Conservation (phyloP, 352 stramenopile genomes). For the Lagenidium giganteum region DNA sequence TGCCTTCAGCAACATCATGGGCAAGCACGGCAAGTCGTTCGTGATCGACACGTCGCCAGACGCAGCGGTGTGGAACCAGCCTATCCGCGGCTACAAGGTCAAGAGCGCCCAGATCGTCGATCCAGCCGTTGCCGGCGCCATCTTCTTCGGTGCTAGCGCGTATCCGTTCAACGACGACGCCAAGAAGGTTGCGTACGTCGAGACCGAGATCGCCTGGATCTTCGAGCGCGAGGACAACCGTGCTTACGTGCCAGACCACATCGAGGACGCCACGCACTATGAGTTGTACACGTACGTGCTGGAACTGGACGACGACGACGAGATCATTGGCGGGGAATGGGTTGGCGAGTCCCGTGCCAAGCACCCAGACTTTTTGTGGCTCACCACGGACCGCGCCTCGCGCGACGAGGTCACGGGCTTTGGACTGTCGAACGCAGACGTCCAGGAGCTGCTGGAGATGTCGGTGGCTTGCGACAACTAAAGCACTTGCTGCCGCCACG, state of each 20-base stretch:
- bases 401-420: background rate
- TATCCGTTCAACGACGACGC: conserved; percentile 70
- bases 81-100: conserved; percentile 5
- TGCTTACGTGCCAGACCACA: conserved; percentile 37
- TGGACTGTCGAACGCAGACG: too few relatives aligned
- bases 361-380: background rate
- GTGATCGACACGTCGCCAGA: conserved; percentile 1
- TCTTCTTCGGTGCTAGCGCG: background rate
- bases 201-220: conserved; percentile 54
- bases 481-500: too few relatives aligned
- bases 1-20: conserved; percentile 4
- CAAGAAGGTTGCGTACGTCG: conserved; percentile 46
- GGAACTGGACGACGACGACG: background rate
- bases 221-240: conserved; percentile 49
- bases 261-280: background rate
- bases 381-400: too few relatives aligned
- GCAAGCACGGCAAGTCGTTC: background rate
- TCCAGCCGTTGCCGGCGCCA: background rate
- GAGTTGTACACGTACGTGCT: background rate
- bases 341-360: background rate
- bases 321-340: background rate
- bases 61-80: conserved; percentile 7
- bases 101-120: conserved; percentile 11
- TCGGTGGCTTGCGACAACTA: background rate
- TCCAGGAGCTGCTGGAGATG: too few relatives aligned